These are phyloP conservation scores for Pythium angustatum DNA, from an alignment of 352 stramenopile genomes.

Conservation along the genomic window DNA sequence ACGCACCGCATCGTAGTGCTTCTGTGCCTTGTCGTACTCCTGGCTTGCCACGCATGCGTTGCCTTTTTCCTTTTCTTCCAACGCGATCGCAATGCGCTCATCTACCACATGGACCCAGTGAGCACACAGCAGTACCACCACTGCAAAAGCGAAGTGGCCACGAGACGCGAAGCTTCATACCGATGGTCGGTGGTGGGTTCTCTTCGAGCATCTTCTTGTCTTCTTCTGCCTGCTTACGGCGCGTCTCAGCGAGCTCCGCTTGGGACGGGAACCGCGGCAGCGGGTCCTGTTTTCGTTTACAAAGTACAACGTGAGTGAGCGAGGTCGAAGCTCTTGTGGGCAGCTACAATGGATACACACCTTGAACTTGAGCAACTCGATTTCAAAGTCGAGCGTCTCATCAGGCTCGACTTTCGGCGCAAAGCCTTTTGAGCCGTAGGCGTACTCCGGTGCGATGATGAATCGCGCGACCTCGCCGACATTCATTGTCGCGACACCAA, in stretches of 20 bases:
- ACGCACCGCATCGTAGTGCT: slow-evolving; percentile 82
- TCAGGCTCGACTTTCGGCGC: slow-evolving; percentile 84
- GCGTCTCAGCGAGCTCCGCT: slow-evolving; percentile 79
- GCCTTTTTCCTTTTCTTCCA: slow-evolving; percentile 82
- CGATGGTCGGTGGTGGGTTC: slow-evolving; percentile 77
- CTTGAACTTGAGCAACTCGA: slow-evolving; percentile 79
- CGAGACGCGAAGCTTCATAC: slow-evolving; percentile 38
- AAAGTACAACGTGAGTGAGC: not conserved
- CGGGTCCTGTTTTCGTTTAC: slow-evolving; percentile 45
- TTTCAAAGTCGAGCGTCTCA: slow-evolving; percentile 87
- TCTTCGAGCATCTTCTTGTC: slow-evolving; percentile 85
- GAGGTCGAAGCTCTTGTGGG: too few species aligned
- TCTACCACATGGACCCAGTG: slow-evolving; percentile 37
- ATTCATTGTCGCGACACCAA: slow-evolving; percentile 80
- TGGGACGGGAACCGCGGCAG: slow-evolving; percentile 82
- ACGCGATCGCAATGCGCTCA: slow-evolving; percentile 60
- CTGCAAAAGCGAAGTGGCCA: not conserved
- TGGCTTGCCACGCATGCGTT: slow-evolving; percentile 66
- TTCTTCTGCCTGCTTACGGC: slow-evolving; percentile 80
- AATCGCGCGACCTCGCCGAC: slow-evolving; percentile 78
- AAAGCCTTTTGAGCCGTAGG: slow-evolving; percentile 75
- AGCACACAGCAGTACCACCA: not conserved
- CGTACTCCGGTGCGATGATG: slow-evolving; percentile 83
- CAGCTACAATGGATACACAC: slow-evolving; percentile 33
- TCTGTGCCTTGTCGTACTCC: slow-evolving; percentile 79